These are phyloP conservation scores for Entamoeba nuttalli DNA, from an alignment of 208 protist genomes.

Conservation along the genomic window DNA sequence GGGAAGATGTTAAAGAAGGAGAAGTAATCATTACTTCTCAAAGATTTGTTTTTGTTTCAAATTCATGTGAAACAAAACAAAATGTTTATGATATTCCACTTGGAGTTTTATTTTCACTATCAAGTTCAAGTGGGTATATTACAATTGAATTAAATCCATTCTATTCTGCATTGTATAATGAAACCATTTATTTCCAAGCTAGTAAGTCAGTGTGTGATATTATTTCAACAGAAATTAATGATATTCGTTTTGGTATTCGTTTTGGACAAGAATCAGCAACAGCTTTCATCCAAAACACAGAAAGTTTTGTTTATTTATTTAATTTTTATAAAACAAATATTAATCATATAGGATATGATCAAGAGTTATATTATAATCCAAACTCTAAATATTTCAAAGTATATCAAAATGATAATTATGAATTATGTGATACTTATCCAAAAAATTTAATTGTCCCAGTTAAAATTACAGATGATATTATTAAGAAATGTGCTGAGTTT, in stretches of 20 bases:
- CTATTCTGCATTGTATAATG: background rate
- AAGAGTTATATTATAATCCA: background rate
- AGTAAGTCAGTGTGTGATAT: background rate
- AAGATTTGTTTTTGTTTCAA: background rate
- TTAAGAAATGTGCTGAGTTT: background rate
- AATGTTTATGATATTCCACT: background rate
- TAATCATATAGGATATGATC: background rate
- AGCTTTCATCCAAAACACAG: background rate
- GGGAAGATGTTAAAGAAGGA: background rate
- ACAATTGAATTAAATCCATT: background rate
- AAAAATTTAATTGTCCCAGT: background rate
- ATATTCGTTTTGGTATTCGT: background rate
- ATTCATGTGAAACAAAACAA: background rate
- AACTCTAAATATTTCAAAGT: background rate
- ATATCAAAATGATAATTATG: background rate
- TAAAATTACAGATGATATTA: background rate
- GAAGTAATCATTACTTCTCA: background rate
- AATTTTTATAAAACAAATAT: background rate
- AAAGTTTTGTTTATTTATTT: background rate
- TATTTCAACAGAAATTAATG: background rate
- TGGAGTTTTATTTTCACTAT: background rate
- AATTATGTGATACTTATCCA: slow-evolving; percentile 3
- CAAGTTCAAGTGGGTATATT: background rate
- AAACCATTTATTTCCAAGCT: background rate
- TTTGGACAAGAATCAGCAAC: background rate